Percentiles rank a stretch among this genome's conserved stretches.
These are phyloP conservation scores for Bauhinia variegata DNA, from an alignment of 306 rosid genomes.

Conservation along the genomic window DNA sequence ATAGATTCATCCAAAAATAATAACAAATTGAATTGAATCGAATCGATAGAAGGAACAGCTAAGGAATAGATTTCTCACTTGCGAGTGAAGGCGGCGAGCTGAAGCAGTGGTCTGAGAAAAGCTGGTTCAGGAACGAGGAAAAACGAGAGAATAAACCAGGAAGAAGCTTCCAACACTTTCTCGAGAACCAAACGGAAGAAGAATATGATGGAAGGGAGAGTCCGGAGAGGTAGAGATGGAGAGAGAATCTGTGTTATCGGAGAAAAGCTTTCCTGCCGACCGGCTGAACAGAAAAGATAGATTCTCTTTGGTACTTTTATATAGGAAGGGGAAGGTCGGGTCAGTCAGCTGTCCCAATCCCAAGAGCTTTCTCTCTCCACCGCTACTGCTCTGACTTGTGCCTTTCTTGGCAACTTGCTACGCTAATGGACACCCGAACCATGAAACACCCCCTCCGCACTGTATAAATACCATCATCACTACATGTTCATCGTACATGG, in stretches of 20 bases:
- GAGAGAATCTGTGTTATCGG: conserved; percentile 4
- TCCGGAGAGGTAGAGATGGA: background rate
- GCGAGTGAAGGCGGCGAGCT: conserved; percentile 47
- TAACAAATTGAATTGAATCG: background rate
- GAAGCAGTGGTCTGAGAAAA: conserved; percentile 16
- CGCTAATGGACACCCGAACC: background rate
- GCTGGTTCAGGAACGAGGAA: conserved; percentile 29
- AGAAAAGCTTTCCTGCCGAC: conserved; percentile 34
- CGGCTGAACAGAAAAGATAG: conserved; percentile 16
- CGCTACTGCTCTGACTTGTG: background rate
- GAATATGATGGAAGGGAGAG: background rate
- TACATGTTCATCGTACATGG: too few species aligned
- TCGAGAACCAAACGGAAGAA: background rate
- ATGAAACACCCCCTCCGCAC: background rate
- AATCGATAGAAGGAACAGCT: background rate
- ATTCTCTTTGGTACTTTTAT: background rate
- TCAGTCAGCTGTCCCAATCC: background rate
- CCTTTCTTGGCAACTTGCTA: background rate
- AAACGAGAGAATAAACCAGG: background rate
- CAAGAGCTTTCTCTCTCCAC: background rate
- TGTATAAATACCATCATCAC: too few species aligned
- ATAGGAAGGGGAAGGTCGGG: background rate
- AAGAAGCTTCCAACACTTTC: conserved; percentile 23
- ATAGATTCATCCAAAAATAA: conserved; percentile 11
- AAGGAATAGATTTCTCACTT: conserved; percentile 31